Evolutionary conservation across 306 rosid genomes (phyloP).

Genomic region (Pachyrhizus erosus): DNA sequence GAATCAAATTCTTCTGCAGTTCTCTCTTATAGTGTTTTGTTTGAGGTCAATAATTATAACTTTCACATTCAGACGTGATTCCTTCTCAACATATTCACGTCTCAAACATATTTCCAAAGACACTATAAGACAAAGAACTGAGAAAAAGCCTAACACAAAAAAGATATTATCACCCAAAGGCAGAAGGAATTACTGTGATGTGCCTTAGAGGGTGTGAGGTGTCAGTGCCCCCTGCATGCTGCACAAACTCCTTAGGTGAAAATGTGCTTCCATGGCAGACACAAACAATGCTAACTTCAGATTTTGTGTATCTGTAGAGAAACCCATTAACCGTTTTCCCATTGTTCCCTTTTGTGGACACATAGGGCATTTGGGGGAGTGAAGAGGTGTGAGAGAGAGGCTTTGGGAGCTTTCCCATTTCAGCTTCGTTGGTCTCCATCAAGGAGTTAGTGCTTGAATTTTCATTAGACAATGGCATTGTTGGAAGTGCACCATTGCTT

Average conservation of each 20-base stretch:
- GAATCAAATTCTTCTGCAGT: neutral
- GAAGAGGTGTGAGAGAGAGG: constrained; percentile 27
- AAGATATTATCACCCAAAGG: constrained; percentile 40
- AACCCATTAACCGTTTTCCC: constrained; percentile 75
- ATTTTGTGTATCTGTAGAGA: constrained; percentile 61
- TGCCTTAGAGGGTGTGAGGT: constrained; percentile 69
- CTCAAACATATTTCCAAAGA: neutral
- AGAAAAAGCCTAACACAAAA: neutral
- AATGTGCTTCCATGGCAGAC: constrained; percentile 89
- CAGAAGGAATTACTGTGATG: constrained; percentile 70
- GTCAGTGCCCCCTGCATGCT: constrained; percentile 88
- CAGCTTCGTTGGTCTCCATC: constrained; percentile 44
- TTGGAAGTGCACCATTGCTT: constrained; percentile 11
- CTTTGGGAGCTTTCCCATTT: constrained; percentile 51
- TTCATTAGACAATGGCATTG: neutral
- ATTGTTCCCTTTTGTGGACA: constrained; percentile 67
- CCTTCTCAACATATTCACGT: neutral
- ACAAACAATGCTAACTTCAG: constrained; percentile 80
- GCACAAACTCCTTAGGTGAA: constrained; percentile 85
- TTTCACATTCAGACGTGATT: neutral
- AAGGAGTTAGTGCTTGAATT: neutral
- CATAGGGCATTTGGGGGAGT: constrained; percentile 72
- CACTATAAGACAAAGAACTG: neutral
- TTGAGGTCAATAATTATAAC: neutral
- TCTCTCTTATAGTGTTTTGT: neutral